Conservation (phyloP, 1,284 basidiomycete species). For the Pisolithus thermaeus region DNA sequence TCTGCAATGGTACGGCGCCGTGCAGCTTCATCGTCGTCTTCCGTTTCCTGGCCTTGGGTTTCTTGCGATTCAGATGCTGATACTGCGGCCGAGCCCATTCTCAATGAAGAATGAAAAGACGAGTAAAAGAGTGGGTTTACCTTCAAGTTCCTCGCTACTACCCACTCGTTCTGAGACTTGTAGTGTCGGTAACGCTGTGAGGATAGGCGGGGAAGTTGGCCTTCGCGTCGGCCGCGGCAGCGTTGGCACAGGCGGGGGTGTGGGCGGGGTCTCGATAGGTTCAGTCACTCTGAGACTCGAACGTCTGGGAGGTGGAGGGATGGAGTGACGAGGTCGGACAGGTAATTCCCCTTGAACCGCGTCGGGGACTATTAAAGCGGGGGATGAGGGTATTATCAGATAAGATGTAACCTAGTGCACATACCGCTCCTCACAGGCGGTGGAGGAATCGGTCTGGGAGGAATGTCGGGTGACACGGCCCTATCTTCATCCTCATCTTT, state of each 20-base stretch:
- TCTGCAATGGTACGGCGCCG: constrained; percentile 66
- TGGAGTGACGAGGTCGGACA: constrained; percentile 11
- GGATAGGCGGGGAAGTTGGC: constrained; percentile 20
- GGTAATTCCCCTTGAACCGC: constrained; percentile 10
- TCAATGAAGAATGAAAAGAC: not conserved
- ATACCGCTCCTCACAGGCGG: constrained; percentile 24
- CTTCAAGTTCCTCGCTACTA: not conserved
- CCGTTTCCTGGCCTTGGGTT: not conserved
- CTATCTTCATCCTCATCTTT: constrained; percentile 21
- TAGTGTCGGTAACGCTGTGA: constrained; percentile 13
- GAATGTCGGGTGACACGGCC: constrained; percentile 24
- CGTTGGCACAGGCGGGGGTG: constrained; percentile 15
- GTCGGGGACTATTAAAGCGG: constrained; percentile 6
- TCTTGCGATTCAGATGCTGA: not conserved
- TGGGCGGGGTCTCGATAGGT: constrained; percentile 7
- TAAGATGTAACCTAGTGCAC: not conserved
- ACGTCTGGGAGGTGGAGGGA: constrained; percentile 8
- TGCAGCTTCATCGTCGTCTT: constrained; percentile 39
- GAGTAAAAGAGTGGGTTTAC: not conserved
- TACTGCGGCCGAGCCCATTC: not conserved
- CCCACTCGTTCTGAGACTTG: constrained; percentile 2
- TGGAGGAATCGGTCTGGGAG: constrained; percentile 23
- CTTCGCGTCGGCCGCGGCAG: constrained; percentile 10
- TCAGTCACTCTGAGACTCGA: constrained; percentile 13
- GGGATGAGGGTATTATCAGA: constrained; percentile 6